phyloP scores from a whole-genome alignment of 2,329 filamentous ascomycete genomes.

The Thielaviopsis musarum region DNA sequence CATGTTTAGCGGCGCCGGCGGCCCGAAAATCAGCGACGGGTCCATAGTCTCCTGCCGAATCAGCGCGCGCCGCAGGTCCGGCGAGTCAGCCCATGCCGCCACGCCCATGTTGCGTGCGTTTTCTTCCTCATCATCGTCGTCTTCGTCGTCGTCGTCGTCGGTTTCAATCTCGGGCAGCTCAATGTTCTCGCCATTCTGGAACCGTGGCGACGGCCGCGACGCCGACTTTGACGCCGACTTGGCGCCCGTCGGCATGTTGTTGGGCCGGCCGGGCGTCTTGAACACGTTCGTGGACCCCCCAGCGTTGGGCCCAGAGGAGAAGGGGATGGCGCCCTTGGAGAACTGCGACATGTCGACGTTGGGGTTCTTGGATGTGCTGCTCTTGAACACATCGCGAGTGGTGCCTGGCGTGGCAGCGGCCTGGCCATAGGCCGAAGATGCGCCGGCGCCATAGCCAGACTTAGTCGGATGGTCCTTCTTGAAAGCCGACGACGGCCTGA shows the following conservation, averaged over 20 bases:
- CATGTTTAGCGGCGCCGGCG: slow-evolving; percentile 76
- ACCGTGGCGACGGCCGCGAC: slow-evolving; percentile 59
- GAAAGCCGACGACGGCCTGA: slow-evolving; percentile 56
- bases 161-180: slow-evolving; percentile 90
- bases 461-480: slow-evolving; percentile 35
- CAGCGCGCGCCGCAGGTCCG: slow-evolving; percentile 60
- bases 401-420: slow-evolving; percentile 31
- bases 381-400: slow-evolving; percentile 45
- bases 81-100: slow-evolving; percentile 71
- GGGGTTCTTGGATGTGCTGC: slow-evolving; percentile 40
- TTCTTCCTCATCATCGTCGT: slow-evolving; percentile 43
- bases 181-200: slow-evolving; percentile 78
- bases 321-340: slow-evolving; percentile 76
- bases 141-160: slow-evolving; percentile 81
- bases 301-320: slow-evolving; percentile 46
- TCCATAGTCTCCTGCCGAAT: slow-evolving; percentile 73
- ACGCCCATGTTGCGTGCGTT: slow-evolving; percentile 6
- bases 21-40: slow-evolving; percentile 73
- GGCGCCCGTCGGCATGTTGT: slow-evolving; percentile 21
- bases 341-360: slow-evolving; percentile 71
- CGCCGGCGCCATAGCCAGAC: neutral
- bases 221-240: slow-evolving; percentile 45
- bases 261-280: slow-evolving; percentile 53
- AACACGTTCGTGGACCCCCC: slow-evolving; percentile 27
- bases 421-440: slow-evolving; percentile 40